phyloP scores from a whole-genome alignment of 805 yeast genomes.

The Phaffomyces antillensis region DNA sequence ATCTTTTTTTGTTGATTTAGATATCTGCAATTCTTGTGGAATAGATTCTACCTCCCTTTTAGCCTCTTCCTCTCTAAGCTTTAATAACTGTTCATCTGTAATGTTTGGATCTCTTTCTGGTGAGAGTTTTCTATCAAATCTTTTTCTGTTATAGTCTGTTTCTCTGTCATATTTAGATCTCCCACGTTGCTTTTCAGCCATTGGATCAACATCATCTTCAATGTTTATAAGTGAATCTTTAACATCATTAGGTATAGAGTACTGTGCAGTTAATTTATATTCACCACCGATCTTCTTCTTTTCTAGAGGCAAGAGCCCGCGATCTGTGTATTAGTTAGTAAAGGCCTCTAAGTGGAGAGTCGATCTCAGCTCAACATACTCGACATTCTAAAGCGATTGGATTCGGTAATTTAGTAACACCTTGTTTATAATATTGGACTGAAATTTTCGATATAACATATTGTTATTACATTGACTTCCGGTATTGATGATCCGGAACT shows the following conservation, averaged over 20 bases:
- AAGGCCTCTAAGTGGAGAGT: no score
- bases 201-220: slow-evolving; percentile 25
- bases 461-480: no score
- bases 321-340: neutral
- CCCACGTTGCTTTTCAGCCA: slow-evolving; percentile 16
- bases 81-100: slow-evolving; percentile 37
- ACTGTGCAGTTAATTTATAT: slow-evolving; percentile 30
- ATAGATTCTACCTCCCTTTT: slow-evolving; percentile 24
- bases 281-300: neutral
- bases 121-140: slow-evolving; percentile 25
- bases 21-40: neutral
- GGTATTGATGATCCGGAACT: no score
- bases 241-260: slow-evolving; percentile 32
- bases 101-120: slow-evolving; percentile 25
- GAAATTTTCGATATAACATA: no score
- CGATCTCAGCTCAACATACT: no score
- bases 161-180: slow-evolving; percentile 31
- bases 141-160: slow-evolving; percentile 40
- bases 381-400: no score
- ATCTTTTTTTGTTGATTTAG: neutral
- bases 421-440: no score
- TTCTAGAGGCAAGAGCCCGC: neutral
- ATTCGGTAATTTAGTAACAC: no score
- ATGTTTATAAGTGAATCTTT: slow-evolving; percentile 22
- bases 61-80: slow-evolving; percentile 33